These are phyloP conservation scores for Globisporangium carolinianum DNA, from an alignment of 352 stramenopile genomes.

Conservation along the genomic window DNA sequence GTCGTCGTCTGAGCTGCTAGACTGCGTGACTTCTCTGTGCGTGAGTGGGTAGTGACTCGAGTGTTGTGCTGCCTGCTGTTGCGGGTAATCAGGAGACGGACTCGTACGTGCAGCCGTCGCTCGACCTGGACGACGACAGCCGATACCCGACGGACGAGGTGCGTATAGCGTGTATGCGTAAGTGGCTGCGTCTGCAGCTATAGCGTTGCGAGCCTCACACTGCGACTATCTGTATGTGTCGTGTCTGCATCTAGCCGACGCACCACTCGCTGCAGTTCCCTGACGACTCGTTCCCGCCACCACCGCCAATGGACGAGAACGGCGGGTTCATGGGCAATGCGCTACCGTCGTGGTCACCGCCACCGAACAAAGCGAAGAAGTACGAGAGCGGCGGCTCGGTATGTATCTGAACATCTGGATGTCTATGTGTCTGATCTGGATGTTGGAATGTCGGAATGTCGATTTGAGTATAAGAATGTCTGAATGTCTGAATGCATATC, in stretches of 20 bases:
- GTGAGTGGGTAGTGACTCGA: neutral
- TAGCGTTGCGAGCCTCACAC: too few species aligned
- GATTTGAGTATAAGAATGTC: too few species aligned
- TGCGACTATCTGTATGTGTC: neutral
- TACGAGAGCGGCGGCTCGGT: conserved; percentile 34
- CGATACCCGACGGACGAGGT: conserved; percentile 32
- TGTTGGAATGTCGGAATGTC: too few species aligned
- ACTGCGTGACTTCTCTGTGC: neutral
- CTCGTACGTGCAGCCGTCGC: conserved; percentile 24
- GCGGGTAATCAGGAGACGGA: conserved; percentile 26
- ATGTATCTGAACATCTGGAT: neutral
- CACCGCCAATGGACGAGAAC: conserved; percentile 56
- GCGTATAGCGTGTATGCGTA: conserved; percentile 1
- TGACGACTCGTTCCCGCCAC: conserved; percentile 69
- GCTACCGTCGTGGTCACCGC: conserved; percentile 78
- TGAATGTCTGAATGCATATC: too few species aligned
- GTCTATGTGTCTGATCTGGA: neutral
- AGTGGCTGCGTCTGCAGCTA: too few species aligned
- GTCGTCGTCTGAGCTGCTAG: neutral
- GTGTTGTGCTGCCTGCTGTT: neutral
- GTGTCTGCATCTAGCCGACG: neutral
- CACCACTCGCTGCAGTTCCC: conserved; percentile 45
- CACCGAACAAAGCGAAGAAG: conserved; percentile 59
- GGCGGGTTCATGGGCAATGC: conserved; percentile 55
- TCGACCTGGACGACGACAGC: conserved; percentile 25